Percentiles rank a stretch among this genome's conserved stretches.
These are phyloP conservation scores for Brasilioporus rufonigricans DNA, from an alignment of 768 basidiomycete genomes.

Conservation along the genomic window DNA sequence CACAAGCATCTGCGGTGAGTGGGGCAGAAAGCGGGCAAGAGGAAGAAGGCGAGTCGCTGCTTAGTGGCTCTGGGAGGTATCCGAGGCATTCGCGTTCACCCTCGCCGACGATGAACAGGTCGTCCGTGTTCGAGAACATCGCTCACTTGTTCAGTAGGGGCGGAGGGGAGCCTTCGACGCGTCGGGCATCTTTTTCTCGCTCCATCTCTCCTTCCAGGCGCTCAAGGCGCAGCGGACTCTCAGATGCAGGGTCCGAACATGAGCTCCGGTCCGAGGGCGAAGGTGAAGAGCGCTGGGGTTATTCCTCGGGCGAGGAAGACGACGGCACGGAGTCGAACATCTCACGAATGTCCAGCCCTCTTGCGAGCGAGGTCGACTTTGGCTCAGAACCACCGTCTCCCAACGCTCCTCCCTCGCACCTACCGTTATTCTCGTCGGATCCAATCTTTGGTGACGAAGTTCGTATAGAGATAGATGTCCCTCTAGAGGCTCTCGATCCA, in stretches of 20 bases:
- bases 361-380: conserved; percentile 63
- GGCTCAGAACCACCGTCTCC: conserved; percentile 72
- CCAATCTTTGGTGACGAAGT: conserved; percentile 82
- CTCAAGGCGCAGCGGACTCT: conserved; percentile 50
- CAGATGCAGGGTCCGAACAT: conserved; percentile 59
- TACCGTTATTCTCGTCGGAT: conserved; percentile 72
- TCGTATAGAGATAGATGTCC: conserved; percentile 76
- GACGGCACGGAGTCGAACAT: conserved; percentile 37
- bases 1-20: conserved; percentile 42
- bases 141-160: conserved; percentile 64
- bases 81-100: conserved; percentile 34
- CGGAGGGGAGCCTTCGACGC: conserved; percentile 38
- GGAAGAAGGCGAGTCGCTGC: conserved; percentile 33
- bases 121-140: conserved; percentile 60
- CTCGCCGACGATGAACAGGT: conserved; percentile 38
- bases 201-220: conserved; percentile 48
- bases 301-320: conserved; percentile 82
- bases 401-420: conserved; percentile 34
- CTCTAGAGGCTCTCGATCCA: conserved; percentile 59
- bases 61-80: conserved; percentile 29
- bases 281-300: conserved; percentile 83
- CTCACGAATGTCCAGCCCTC: conserved; percentile 20
- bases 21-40: conserved; percentile 37
- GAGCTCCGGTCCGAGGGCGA: conserved; percentile 54
- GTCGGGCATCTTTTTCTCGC: conserved; percentile 56